Conservation (phyloP, 192 early-diverging fungal genomes). For the Mortierella hygrophila region DNA sequence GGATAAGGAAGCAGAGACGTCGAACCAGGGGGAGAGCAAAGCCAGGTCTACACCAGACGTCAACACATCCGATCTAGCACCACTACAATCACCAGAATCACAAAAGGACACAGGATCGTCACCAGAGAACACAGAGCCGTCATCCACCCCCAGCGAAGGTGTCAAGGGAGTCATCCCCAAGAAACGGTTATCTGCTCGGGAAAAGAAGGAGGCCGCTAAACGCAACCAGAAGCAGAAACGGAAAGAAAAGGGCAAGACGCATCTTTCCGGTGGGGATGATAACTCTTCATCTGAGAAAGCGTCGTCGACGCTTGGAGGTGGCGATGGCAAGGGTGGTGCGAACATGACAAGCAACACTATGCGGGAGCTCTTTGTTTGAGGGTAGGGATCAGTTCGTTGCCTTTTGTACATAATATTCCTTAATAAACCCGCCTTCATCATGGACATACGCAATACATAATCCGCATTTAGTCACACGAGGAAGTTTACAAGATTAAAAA, state of each 20-base stretch:
- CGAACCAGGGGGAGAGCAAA: neutral
- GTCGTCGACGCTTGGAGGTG: neutral
- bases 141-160: slow-evolving; percentile 1
- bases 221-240: slow-evolving; percentile 47
- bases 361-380: slow-evolving; percentile 22
- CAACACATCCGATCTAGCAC: neutral
- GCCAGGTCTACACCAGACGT: neutral
- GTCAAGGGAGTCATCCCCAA: slow-evolving; percentile 16
- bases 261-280: neutral
- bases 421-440: neutral
- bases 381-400: neutral
- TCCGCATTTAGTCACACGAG: too few relatives aligned
- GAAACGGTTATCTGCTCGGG: slow-evolving; percentile 34
- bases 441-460: too few relatives aligned
- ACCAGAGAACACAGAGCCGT: neutral
- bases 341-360: slow-evolving; percentile 18
- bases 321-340: neutral
- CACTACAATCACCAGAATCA: neutral
- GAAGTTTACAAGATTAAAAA: too few relatives aligned
- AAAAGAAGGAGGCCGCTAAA: slow-evolving; percentile 48
- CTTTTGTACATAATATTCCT: neutral
- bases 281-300: neutral
- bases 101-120: neutral
- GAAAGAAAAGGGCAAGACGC: slow-evolving; percentile 42
- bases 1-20: neutral